phyloP scores from a whole-genome alignment of 495 filamentous ascomycete species.

The Podospora bellae-mahoneyi region DNA sequence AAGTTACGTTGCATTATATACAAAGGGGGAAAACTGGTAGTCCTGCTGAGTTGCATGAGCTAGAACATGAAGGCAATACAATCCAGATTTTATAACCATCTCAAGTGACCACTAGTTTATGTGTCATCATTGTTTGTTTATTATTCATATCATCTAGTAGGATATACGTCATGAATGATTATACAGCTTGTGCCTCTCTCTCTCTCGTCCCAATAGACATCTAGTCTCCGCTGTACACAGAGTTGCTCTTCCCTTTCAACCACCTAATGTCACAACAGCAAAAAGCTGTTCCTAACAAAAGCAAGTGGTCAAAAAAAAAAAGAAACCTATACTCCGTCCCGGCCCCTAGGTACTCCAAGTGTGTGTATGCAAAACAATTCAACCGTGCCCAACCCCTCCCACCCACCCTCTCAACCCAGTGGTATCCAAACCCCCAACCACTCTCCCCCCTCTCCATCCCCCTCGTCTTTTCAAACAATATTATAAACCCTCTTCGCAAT shows the following conservation, averaged over 20 bases:
- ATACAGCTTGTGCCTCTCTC: too few relatives aligned
- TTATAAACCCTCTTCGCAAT: conserved; percentile 72
- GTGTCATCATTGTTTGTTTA: neutral
- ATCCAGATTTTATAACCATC: neutral
- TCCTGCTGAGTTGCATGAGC: neutral
- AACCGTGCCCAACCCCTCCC: too few relatives aligned
- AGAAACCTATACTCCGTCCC: neutral
- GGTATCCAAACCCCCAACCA: neutral
- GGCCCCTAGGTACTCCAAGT: too few relatives aligned
- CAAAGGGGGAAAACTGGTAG: neutral
- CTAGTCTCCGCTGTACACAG: neutral
- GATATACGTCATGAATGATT: neutral
- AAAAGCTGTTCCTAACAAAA: too few relatives aligned
- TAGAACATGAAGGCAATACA: neutral
- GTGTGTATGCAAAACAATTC: too few relatives aligned
- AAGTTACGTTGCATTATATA: neutral
- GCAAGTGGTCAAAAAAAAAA: neutral
- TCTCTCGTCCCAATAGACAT: neutral
- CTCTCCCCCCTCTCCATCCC: neutral
- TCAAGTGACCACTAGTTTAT: too few relatives aligned
- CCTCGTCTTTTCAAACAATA: conserved; percentile 42
- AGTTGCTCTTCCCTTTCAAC: neutral
- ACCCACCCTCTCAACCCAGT: neutral
- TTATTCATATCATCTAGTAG: neutral
- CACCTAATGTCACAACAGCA: neutral